These are phyloP conservation scores for Ophiostoma quercus DNA, from an alignment of 2,329 filamentous ascomycete species.

Conservation along the genomic window DNA sequence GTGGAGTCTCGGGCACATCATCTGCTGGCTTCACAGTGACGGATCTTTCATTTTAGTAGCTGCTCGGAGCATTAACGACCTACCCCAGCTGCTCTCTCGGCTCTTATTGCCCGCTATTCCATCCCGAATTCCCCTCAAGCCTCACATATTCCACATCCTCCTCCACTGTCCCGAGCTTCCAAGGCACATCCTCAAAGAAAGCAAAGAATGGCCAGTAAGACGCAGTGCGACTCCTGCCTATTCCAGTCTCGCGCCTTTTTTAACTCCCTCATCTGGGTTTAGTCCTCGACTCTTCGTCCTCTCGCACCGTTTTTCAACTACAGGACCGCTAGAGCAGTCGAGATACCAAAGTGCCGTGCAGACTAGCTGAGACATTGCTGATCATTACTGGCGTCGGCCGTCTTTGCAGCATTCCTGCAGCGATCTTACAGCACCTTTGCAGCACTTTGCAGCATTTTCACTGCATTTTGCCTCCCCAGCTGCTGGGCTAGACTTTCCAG, in stretches of 20 bases:
- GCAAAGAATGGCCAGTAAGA: not conserved
- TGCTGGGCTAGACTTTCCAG: not conserved
- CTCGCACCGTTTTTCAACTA: not conserved
- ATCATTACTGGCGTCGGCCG: not conserved
- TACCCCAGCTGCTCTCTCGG: not conserved
- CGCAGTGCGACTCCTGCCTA: not conserved
- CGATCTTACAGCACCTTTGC: not conserved
- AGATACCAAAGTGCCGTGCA: not conserved
- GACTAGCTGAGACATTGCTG: not conserved
- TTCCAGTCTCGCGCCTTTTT: conserved; percentile 2
- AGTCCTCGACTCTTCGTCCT: not conserved
- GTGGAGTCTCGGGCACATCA: not conserved
- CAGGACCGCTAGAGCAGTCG: not conserved
- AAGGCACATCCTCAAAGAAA: conserved; percentile 7
- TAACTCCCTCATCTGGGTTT: not conserved
- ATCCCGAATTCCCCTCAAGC: not conserved
- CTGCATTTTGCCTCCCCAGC: not conserved
- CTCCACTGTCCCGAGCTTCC: not conserved
- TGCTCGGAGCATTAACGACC: not conserved
- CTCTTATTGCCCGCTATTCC: not conserved
- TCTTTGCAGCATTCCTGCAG: not conserved
- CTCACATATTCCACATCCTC: not conserved
- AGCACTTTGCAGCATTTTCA: not conserved
- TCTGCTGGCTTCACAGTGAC: not conserved
- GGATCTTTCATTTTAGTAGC: not conserved